Base-by-base conservation (phyloP, 345 rosid genomes). In the Tarenaya hassleriana region DNA sequence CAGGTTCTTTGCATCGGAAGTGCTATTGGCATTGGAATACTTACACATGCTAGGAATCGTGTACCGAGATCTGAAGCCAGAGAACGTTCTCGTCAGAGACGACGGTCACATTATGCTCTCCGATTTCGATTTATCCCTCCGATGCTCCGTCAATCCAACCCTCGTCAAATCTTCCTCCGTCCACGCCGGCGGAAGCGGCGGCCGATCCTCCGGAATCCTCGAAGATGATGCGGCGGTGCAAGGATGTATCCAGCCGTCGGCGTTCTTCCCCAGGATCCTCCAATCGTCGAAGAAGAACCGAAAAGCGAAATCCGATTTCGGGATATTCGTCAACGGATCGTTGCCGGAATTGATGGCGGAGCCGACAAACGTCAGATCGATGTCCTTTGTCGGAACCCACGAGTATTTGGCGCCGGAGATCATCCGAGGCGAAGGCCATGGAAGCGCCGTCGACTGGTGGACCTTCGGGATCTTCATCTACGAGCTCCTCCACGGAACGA, bases 381-480 rank as follows among this genome's bases (percentile, higher is more conserved):
- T 90, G 97, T 90, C 97, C 1, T 90, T 90, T 46, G 96, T 90
- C 1, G 95, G 97, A 1, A 86, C 97, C 0, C 95, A 90, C 41
- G 97, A 90, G 68, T 90, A 90, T 43, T 58, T 90, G 45, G 95
- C 95, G 16, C 95, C 94, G 0, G 94, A 90, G 60, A 90, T 90
- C 57, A 73, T 90, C 44, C 78, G 96, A 0, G 97, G 97, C n/a
- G 91, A 90, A 62, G 97, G 97, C 7, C 97, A 90, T 17, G 95
- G 97, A 7, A 86, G 95, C 54, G 97, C 95, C 10, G 97, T 90
- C 0, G 96, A 90, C 63, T 90, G 97, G 97, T 90, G 94, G 96
- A 90, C 94, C 0, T 78, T 82, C 1, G 96, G 96, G 3, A 86
- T 90, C 16, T 90, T 90, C 67, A 59, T 90, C 10, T 90, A 90